Base-by-base conservation (phyloP, 73 alveolate genomes). In the Blepharisma japonicum region DNA sequence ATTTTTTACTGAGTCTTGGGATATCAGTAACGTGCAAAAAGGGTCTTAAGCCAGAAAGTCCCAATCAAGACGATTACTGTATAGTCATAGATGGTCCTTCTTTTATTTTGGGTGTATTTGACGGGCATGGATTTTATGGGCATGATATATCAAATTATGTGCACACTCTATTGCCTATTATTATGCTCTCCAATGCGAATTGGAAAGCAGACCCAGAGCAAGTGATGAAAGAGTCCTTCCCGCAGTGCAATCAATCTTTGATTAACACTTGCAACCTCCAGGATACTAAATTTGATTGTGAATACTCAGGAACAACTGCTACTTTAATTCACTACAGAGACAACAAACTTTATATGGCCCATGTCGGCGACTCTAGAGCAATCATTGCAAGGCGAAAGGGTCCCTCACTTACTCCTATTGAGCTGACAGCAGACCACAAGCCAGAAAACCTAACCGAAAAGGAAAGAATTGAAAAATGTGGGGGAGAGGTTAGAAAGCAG, bases 371-470 rank as follows among this genome's bases (percentile, higher is more conserved):
- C 38, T 77, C 84, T 2, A 55, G 84, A 21, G 53, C 54, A 9
- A 56, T 77, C 55, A 48, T 77, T 9, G 84, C 77, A 55, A 27
- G 38, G 20, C 0, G n/a, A 11, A 18, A 25, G 18, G 49, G 67
- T 5, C 18, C 39, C 9, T 1, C 48, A 25, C 39, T 55, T 0
- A 56, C 39, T 14, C 92, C 96, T 20, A 18, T n/a, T 9, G 94
- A 88, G 56, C 77, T 94, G 89, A 92, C 94, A 55, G 71, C 78
- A 18, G 98, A 94, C 71, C 98, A 94, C 71, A 94, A 94, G 81
- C 98, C 98, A 27, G 93, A 88, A 27, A 89, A 83, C 50, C 79
- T 87, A 14, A 89, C 80, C n/a, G 98, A 94, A 85, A 89, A 89
- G 68, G 82, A 81, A 68, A 76, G 98, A 77, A 94, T 94, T n/a